Base-by-base conservation (phyloP, 2,329 filamentous ascomycete genomes). In the Pestalotiopsis sp. region DNA sequence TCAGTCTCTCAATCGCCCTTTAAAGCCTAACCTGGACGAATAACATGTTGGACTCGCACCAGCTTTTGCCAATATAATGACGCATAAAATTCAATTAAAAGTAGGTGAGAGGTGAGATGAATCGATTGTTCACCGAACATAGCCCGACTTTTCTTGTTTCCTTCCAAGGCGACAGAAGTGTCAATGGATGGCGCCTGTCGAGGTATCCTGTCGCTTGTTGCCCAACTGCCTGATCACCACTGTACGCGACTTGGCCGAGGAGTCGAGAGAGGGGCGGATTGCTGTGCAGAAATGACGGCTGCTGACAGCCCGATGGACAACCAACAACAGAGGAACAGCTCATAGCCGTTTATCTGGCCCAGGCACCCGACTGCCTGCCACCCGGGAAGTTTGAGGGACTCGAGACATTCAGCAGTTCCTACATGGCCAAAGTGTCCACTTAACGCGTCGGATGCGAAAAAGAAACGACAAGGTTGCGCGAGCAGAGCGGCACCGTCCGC, bases 251-350 rank as follows among this genome's bases (percentile, higher is more conserved):
- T n/a, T 20, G 45, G 17, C 7, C 9, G 45, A 52, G 14, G 49
- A 56, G 14, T 6, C 49, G 49, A 56, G 14, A n/a, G 49, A 20
- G 13, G 20, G 31, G 7, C 31, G 31, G 45, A 23, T 52, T 6
- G 27, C 31, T 25, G 31, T 49, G 58, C n/a, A 52, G 39, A 64
- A 25, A 11, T 3, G 45, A 69, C 69, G 60, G 66, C 39, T 62
- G 64, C n/a, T 67, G 36, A 31, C 52, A 68, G 68, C 39, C 65
- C 65, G 59, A 45, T 56, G 25, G 27, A 60, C 66, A 66, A 23
- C 56, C 13, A 38, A 52, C 23, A 56, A 23, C 56, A 57, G 6
- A 36, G 2, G 9, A 9, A 36, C 20, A 23, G 20, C 20, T 36
- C 31, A 36, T 9, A 1, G 9, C 31, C 31, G 31, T 9, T 36